Conservation (phyloP, 345 rosid genomes). For the Citrus glauca region DNA sequence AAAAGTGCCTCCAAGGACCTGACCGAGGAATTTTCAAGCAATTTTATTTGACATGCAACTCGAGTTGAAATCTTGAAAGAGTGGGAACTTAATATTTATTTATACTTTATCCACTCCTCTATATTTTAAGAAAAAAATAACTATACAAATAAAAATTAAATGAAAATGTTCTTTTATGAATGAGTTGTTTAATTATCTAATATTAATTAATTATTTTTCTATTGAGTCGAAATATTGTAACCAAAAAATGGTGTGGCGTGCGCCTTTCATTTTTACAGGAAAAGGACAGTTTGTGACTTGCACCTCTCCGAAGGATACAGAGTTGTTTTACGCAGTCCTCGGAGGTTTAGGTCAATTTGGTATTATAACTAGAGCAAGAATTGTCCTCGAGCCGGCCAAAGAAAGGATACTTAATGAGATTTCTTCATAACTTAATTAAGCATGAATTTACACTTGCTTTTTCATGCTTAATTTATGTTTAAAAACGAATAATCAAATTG, state of each 20-base stretch:
- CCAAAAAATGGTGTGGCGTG: background rate
- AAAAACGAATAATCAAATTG: background rate
- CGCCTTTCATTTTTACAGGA: slow-evolving; percentile 23
- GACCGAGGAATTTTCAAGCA: accelerated
- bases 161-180: background rate
- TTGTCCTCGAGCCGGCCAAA: slow-evolving; percentile 38
- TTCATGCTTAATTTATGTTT: background rate
- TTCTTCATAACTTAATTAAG: too few species aligned
- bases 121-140: too few species aligned
- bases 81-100: too few species aligned
- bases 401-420: slow-evolving; percentile 28
- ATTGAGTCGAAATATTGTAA: background rate
- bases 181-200: background rate
- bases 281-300: slow-evolving; percentile 54
- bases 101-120: too few species aligned
- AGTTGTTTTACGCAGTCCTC: slow-evolving; percentile 48
- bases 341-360: slow-evolving; percentile 75
- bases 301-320: slow-evolving; percentile 29
- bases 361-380: slow-evolving; percentile 54
- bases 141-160: too few species aligned
- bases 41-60: too few species aligned
- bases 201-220: too few species aligned
- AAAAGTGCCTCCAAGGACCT: too few species aligned
- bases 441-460: background rate
- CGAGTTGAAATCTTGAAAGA: too few species aligned